Conservation (phyloP, 2,329 filamentous ascomycete genomes). For the Laburnicola sp. region DNA sequence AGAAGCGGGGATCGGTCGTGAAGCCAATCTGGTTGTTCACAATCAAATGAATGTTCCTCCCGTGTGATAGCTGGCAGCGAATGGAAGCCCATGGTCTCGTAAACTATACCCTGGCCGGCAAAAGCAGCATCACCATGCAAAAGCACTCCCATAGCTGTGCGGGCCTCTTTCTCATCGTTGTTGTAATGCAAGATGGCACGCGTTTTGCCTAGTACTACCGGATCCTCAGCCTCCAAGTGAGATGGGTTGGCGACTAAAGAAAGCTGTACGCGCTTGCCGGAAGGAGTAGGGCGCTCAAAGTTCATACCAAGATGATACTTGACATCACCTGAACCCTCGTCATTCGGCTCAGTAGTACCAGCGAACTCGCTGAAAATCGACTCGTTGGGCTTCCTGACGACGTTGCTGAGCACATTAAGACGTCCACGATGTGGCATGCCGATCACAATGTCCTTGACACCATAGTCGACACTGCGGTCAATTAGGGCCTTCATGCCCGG, state of each 20-base stretch:
- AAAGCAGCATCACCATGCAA: slow-evolving; percentile 98
- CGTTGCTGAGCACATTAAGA: slow-evolving; percentile 96
- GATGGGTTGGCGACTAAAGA: slow-evolving; percentile 98
- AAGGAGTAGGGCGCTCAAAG: slow-evolving; percentile 97
- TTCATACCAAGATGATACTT: slow-evolving; percentile 99
- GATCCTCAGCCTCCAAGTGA: slow-evolving; percentile 96
- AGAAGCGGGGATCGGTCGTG: slow-evolving; percentile 96
- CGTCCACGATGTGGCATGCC: slow-evolving; percentile 99
- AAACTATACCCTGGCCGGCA: slow-evolving; percentile 94
- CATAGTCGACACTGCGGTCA: slow-evolving; percentile 96
- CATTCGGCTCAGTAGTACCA: slow-evolving; percentile 80
- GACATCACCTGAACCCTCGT: slow-evolving; percentile 97
- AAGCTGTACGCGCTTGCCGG: slow-evolving; percentile 98
- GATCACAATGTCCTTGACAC: slow-evolving; percentile 98
- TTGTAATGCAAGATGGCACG: slow-evolving; percentile 99
- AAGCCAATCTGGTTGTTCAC: slow-evolving; percentile 99
- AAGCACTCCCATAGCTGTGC: slow-evolving; percentile 90
- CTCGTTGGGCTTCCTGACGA: slow-evolving; percentile 98
- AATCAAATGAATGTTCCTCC: slow-evolving; percentile 93
- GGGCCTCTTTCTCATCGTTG: slow-evolving; percentile 87
- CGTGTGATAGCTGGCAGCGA: slow-evolving; percentile 91
- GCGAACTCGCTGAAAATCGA: slow-evolving; percentile 99
- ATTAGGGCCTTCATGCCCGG: slow-evolving; percentile 99
- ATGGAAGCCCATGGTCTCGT: slow-evolving; percentile 98
- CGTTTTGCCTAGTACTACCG: slow-evolving; percentile 95